Base-by-base conservation (phyloP, 306 rosid genomes). In the Dalbergia cochinchinensis region DNA sequence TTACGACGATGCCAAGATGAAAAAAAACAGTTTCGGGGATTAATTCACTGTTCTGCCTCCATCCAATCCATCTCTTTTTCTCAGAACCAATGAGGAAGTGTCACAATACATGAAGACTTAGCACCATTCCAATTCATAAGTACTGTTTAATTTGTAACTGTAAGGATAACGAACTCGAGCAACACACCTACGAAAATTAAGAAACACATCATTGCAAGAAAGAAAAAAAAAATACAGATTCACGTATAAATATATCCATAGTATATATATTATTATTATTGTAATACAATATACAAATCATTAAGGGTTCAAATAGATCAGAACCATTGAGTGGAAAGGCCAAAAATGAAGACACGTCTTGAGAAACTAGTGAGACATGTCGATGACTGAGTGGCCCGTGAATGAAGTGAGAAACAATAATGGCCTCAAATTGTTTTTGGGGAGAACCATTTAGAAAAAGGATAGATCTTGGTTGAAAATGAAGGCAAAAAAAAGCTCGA, bases 1-100 rank as follows among this genome's bases (percentile, higher is more conserved):
- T 90, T 83, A 90, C 97, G 45, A 37, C 80, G 83, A 78, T 73
- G 77, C 85, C 84, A 85, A 82, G 83, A 88, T 85, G 31, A 26
- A 26, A 79, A 65, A 59, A 62, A 79, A 77, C 44, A 68, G 65
- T 61, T 64, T 78, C 39, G 20, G 31, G 73, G 81, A 88, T 26
- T 26, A 26, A 26, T 81, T 87, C 87, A 83, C 20, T 79, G 70
- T 74, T 65, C 35, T 20, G 57, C 81, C 77, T 77, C 74, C 74
- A 82, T 85, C 81, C 85, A 81, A 83, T 65, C 73, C 71, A 88
- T 86, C 85, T 83, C 77, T 77, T 64, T 75, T 75, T 75, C 78
- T 42, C 51, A 53, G 83, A 84, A 74, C 79, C 75, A 73, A 69
- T 65, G 50, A 80, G 19, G 50, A 71, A 77, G 57, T 12, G 77